These are phyloP conservation scores for Zarea fungicola DNA, from an alignment of 2,329 filamentous ascomycete species.

Conservation along the genomic window DNA sequence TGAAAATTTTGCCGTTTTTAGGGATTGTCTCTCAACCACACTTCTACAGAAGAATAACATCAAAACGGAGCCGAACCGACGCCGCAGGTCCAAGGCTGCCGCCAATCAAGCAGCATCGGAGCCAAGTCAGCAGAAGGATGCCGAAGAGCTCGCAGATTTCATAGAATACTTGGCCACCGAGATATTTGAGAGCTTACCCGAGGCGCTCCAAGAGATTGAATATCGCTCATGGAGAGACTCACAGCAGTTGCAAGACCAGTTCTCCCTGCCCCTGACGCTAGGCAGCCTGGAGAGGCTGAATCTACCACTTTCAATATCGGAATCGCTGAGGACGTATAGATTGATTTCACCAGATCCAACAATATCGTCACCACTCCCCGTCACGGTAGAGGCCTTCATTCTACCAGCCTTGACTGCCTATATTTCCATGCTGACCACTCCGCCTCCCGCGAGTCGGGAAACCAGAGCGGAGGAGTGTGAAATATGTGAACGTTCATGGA, in stretches of 20 bases:
- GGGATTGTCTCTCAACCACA: conserved; percentile 66
- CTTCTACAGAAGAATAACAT: conserved; percentile 57
- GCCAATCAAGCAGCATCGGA: conserved; percentile 15
- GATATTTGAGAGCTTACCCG: conserved; percentile 62
- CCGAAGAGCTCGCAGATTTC: conserved; percentile 72
- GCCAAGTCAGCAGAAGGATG: conserved; percentile 28
- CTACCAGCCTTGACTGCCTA: conserved; percentile 60
- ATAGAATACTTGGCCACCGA: conserved; percentile 71
- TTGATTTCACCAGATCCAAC: conserved; percentile 45
- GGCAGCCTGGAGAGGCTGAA: conserved; percentile 50
- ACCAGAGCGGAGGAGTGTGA: conserved; percentile 62
- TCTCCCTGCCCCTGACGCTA: conserved; percentile 53
- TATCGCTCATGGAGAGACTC: conserved; percentile 46
- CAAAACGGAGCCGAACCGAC: conserved; percentile 41
- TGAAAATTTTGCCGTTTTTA: conserved; percentile 53
- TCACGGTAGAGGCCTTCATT: conserved; percentile 50
- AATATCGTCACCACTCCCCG: conserved; percentile 30
- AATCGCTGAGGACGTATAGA: conserved; percentile 63
- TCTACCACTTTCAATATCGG: conserved; percentile 47
- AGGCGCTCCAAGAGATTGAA: conserved; percentile 54
- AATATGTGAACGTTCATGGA: conserved; percentile 69
- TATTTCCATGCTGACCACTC: conserved; percentile 48
- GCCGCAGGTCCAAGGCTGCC: conserved; percentile 26
- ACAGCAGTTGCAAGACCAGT: conserved; percentile 44
- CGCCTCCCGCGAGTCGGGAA: conserved; percentile 58